These are phyloP conservation scores for Flueggea neowawraea DNA, from an alignment of 441 rosid species.

Conservation along the genomic window DNA sequence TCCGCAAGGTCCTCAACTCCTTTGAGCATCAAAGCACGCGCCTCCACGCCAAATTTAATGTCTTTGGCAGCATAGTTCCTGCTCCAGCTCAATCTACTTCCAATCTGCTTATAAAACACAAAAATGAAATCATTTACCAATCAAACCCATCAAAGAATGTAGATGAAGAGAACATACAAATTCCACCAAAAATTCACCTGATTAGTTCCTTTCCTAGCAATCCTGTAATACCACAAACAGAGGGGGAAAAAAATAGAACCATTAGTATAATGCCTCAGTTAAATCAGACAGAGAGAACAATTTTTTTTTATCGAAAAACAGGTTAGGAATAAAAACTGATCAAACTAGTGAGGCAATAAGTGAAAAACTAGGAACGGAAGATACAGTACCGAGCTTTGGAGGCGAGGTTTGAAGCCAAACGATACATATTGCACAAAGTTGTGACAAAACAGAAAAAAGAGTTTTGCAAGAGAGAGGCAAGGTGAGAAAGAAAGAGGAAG, in stretches of 20 bases:
- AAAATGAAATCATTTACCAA: not conserved
- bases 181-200: conserved; percentile 33
- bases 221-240: conserved; percentile 27
- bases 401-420: conserved; percentile 65
- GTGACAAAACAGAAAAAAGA: not conserved
- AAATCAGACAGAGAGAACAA: too few relatives aligned
- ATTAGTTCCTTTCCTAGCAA: conserved; percentile 39
- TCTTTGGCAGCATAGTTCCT: conserved; percentile 84
- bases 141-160: not conserved
- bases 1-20: conserved; percentile 93
- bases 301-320: too few relatives aligned
- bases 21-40: conserved; percentile 79
- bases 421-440: conserved; percentile 45
- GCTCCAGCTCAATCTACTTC: conserved; percentile 55
- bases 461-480: not conserved
- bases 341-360: too few relatives aligned
- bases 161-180: not conserved
- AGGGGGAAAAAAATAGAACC: not conserved
- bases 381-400: conserved; percentile 63
- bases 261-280: too few relatives aligned
- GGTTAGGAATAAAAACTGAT: too few relatives aligned
- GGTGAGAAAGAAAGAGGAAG: too few relatives aligned
- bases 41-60: conserved; percentile 80
- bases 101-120: conserved; percentile 42
- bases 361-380: not conserved